These are phyloP conservation scores for Eimeria maxima DNA, from an alignment of 169 alveolate species.

Conservation along the genomic window DNA sequence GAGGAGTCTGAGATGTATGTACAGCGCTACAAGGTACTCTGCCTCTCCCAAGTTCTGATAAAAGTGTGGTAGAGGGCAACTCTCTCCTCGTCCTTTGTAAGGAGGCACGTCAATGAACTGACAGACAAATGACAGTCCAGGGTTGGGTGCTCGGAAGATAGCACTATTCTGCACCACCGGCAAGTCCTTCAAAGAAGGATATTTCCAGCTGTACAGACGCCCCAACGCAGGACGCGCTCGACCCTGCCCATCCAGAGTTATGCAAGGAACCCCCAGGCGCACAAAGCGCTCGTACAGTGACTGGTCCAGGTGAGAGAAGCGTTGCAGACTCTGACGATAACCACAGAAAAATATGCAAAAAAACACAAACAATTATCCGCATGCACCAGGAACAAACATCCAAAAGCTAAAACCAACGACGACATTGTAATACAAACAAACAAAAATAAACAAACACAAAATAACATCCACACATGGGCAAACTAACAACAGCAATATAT, in stretches of 20 bases:
- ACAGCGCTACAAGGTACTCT: conserved; percentile 94
- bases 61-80: conserved; percentile 93
- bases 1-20: conserved; percentile 95
- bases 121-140: conserved; percentile 89
- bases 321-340: conserved; percentile 84
- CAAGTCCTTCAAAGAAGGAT: conserved; percentile 87
- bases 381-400: no score
- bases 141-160: conserved; percentile 82
- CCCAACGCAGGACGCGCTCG: conserved; percentile 95
- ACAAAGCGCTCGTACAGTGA: conserved; percentile 91
- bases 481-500: no score
- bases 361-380: neutral
- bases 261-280: conserved; percentile 91
- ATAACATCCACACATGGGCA: no score
- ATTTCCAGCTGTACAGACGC: conserved; percentile 93
- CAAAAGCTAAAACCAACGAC: neutral
- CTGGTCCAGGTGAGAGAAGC: conserved; percentile 92
- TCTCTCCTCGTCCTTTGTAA: conserved; percentile 91
- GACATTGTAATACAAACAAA: neutral
- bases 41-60: conserved; percentile 97
- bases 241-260: conserved; percentile 93
- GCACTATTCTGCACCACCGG: conserved; percentile 82
- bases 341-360: neutral
- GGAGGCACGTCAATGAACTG: conserved; percentile 92
- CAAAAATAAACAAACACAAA: neutral